Conservation (phyloP, 495 filamentous ascomycete species). For the Tuber magnatum region DNA sequence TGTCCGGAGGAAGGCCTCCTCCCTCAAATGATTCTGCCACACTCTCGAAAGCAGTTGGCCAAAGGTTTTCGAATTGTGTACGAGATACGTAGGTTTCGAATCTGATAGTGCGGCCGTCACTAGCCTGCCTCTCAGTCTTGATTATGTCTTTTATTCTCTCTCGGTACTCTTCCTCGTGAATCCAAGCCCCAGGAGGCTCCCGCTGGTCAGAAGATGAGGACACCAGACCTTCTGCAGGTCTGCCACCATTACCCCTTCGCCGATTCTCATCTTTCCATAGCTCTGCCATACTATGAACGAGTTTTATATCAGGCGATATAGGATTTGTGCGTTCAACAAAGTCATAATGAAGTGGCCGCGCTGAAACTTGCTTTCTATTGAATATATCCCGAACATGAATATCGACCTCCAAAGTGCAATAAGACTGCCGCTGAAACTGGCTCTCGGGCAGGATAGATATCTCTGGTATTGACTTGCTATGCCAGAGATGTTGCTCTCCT, state of each 20-base stretch:
- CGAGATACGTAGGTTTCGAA: conserved; percentile 60
- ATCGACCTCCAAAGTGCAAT: conserved; percentile 84
- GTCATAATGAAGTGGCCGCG: conserved; percentile 74
- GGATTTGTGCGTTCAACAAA: conserved; percentile 70
- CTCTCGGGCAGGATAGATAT: conserved; percentile 53
- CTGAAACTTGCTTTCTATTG: conserved; percentile 65
- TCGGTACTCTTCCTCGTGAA: conserved; percentile 80
- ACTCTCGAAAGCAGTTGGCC: conserved; percentile 74
- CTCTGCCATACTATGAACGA: conserved; percentile 80
- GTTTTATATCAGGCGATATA: conserved; percentile 58
- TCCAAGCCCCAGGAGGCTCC: conserved; percentile 65
- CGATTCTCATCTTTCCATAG: conserved; percentile 87
- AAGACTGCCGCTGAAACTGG: conserved; percentile 65
- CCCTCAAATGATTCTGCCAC: conserved; percentile 67
- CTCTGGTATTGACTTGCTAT: conserved; percentile 58
- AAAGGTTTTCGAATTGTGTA: conserved; percentile 48
- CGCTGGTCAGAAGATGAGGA: conserved; percentile 79
- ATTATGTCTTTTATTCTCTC: conserved; percentile 56
- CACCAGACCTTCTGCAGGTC: conserved; percentile 57
- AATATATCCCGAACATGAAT: conserved; percentile 80
- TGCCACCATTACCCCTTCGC: conserved; percentile 47
- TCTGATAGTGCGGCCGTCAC: conserved; percentile 45
- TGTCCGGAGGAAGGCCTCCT: not conserved
- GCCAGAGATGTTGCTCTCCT: conserved; percentile 63
- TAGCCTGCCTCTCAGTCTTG: conserved; percentile 53